Evolutionary conservation across 2,329 filamentous ascomycete genomes (phyloP).

Genomic region (Colletotrichum somersetense): DNA sequence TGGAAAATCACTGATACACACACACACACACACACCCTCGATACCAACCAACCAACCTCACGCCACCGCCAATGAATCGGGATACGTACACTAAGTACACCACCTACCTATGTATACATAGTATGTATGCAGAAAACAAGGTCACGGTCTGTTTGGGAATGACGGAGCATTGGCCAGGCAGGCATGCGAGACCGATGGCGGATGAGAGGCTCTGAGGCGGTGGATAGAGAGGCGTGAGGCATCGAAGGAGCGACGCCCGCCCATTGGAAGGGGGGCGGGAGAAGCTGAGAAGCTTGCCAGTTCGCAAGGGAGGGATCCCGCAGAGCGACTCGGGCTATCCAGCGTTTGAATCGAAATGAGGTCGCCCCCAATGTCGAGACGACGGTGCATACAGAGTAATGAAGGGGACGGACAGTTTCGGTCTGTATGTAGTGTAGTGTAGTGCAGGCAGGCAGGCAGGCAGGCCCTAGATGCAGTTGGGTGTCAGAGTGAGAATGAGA

Average conservation of each 20-base stretch:
- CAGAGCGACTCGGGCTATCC: background rate
- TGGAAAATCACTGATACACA: background rate
- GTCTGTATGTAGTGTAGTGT: background rate
- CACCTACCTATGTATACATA: no score
- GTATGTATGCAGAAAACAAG: slow-evolving; percentile 32
- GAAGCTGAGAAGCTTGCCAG: slow-evolving; percentile 22
- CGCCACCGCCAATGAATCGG: slow-evolving; percentile 33
- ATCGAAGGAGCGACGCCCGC: slow-evolving; percentile 30
- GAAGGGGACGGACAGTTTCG: slow-evolving; percentile 11
- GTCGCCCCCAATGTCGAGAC: slow-evolving; percentile 25
- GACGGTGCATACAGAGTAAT: slow-evolving; percentile 30
- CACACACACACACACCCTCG: background rate
- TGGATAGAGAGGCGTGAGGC: slow-evolving; percentile 3
- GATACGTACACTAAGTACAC: background rate
- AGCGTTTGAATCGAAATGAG: slow-evolving; percentile 15
- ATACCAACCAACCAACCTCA: slow-evolving; percentile 14
- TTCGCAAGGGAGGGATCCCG: slow-evolving; percentile 11
- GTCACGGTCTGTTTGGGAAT: slow-evolving; percentile 40
- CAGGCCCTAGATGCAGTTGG: background rate
- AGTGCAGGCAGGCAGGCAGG: background rate
- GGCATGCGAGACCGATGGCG: slow-evolving; percentile 28
- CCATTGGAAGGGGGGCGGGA: slow-evolving; percentile 4
- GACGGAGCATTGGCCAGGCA: slow-evolving; percentile 27
- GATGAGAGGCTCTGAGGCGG: slow-evolving; percentile 21
- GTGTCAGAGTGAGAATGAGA: slow-evolving; percentile 6